Evolutionary conservation across 768 basidiomycete genomes (phyloP).

Genomic region (Roridomyces roridus): DNA sequence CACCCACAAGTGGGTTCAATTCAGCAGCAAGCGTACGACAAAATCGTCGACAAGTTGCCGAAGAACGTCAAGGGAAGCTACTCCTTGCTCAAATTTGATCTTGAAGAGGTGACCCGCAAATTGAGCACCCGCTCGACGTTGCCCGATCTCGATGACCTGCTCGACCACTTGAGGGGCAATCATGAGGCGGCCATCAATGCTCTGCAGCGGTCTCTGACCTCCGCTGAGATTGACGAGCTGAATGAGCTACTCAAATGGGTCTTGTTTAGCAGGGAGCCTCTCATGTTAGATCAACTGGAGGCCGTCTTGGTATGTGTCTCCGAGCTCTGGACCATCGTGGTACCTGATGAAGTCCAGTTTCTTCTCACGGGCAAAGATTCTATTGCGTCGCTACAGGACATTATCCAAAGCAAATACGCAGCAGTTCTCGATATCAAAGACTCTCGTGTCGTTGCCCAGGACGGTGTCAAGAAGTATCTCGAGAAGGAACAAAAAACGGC

Average conservation of each 20-base stretch:
- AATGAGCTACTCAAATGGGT: conserved; percentile 4
- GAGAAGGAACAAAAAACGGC: background rate
- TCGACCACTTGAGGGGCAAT: background rate
- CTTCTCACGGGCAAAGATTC: background rate
- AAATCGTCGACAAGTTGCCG: background rate
- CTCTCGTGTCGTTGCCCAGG: background rate
- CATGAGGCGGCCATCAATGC: background rate
- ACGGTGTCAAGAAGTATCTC: background rate
- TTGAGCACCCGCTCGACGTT: background rate
- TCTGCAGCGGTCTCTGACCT: background rate
- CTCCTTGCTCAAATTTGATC: background rate
- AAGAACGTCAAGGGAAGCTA: background rate
- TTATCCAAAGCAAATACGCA: background rate
- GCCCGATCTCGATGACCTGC: background rate
- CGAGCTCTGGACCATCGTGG: too few species aligned
- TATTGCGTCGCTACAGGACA: background rate
- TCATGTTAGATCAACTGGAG: background rate
- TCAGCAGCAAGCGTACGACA: background rate
- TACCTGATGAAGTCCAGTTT: background rate
- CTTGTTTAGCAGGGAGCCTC: background rate
- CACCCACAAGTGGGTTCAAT: background rate
- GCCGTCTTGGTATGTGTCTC: conserved; percentile 3
- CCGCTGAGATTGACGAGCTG: background rate
- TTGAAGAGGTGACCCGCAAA: background rate
- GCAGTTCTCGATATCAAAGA: background rate